Conservation (phyloP, 1,139 yeast species). For the Kodamaea fungicola region DNA sequence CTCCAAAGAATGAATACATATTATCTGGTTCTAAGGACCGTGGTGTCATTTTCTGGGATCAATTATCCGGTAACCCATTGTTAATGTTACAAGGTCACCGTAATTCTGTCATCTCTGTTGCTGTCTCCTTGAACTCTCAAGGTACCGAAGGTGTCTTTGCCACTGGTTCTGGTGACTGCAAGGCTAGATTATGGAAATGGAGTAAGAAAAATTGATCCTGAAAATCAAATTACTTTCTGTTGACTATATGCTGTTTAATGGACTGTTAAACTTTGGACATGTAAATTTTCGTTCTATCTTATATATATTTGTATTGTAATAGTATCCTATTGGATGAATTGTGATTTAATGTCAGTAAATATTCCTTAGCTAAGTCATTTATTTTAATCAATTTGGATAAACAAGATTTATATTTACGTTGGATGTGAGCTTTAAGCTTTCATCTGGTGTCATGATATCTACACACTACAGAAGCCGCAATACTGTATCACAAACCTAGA, state of each 20-base stretch:
- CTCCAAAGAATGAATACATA: constrained; percentile 90
- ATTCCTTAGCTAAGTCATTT: no score
- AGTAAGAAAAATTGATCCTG: constrained; percentile 19
- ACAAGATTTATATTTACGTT: no score
- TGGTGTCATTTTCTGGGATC: constrained; percentile 97
- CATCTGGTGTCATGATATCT: no score
- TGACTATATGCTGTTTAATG: neutral
- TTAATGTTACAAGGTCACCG: constrained; percentile 96
- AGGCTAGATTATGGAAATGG: constrained; percentile 95
- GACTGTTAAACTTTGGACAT: neutral
- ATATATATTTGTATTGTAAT: constrained; percentile 5
- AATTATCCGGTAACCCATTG: constrained; percentile 85
- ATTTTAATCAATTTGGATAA: no score
- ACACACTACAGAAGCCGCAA: no score
- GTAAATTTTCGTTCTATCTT: neutral
- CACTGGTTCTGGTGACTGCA: constrained; percentile 97
- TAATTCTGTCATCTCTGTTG: constrained; percentile 92
- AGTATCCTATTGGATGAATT: constrained; percentile 1
- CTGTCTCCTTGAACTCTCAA: constrained; percentile 75
- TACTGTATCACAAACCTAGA: no score
- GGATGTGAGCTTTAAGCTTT: no score
- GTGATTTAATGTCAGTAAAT: no score
- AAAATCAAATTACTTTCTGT: neutral
- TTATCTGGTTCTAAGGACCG: constrained; percentile 95
- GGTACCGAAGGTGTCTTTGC: constrained; percentile 82